Evolutionary conservation across 768 basidiomycete species (phyloP).

Genomic region (Termitomyces sp.): DNA sequence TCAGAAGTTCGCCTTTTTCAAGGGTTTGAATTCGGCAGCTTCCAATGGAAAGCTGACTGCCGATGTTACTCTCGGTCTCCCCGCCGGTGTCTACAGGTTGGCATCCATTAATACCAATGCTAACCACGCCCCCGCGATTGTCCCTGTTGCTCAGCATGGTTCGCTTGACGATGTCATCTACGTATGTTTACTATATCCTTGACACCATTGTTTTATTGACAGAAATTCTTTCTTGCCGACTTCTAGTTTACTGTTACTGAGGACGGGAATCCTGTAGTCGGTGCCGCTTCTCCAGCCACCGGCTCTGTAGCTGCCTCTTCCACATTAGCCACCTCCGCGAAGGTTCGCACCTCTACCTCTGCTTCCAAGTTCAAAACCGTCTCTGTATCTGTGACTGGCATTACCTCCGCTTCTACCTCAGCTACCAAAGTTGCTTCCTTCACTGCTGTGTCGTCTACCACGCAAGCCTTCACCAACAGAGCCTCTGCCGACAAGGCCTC

Average conservation of each 20-base stretch:
- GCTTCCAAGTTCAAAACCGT: not conserved
- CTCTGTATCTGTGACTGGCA: conserved; percentile 6
- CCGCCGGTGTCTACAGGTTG: conserved; percentile 52
- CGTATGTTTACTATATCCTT: conserved; percentile 21
- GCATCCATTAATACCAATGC: conserved; percentile 45
- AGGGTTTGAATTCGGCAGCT: conserved; percentile 47
- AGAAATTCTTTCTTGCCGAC: not conserved
- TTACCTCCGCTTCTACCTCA: conserved; percentile 1
- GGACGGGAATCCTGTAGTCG: conserved; percentile 22
- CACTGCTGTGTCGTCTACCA: not conserved
- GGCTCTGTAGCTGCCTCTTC: conserved; percentile 2
- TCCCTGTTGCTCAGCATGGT: conserved; percentile 45
- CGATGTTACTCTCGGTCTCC: conserved; percentile 42
- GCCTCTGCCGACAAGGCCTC: not conserved
- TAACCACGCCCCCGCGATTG: conserved; percentile 46
- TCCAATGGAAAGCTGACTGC: conserved; percentile 44
- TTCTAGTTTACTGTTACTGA: conserved; percentile 28
- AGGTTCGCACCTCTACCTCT: conserved; percentile 7
- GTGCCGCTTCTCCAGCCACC: conserved; percentile 8
- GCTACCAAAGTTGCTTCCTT: conserved; percentile 7
- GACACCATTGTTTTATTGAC: not conserved
- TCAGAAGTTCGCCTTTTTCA: conserved; percentile 57
- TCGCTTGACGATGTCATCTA: conserved; percentile 42
- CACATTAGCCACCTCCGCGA: not conserved
- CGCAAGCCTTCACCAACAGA: conserved; percentile 1